Base-by-base conservation (phyloP, 805 yeast species). In the Candida pini region DNA sequence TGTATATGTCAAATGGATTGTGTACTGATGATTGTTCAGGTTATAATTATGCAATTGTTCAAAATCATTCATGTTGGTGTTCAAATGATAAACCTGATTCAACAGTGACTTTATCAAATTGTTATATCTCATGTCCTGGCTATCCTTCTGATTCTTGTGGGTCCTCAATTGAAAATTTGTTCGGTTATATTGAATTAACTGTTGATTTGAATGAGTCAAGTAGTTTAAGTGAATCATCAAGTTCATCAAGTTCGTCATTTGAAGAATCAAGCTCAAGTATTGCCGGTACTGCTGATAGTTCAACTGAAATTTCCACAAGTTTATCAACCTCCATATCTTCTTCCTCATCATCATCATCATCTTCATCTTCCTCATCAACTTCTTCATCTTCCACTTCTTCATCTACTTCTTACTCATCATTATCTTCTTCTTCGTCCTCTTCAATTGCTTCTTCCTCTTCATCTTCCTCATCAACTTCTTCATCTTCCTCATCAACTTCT, bases 31-130 rank as follows among this genome's bases (percentile, higher is more conserved):
- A 49, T 21, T 73, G 80, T 44, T 12, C 26, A 4, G 66, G 63
- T 4, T 59, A 53, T 39, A 51, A 62, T 5, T 69, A 64, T 32
- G 78, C 70, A 12, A 63, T 73, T 9, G 56, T 72, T n/a, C 73
- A 65, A 45, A 56, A 55, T 5, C 31, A 51, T 9, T 20, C 51
- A 28, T 73, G 80, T 43, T 72, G 73, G 71, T 73, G 79, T 45
- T 59, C 75, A 5, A 57, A 71, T 43, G 38, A 51, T 14, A 49
- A 65, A 10, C 77, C 78, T 5, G 27, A 33, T 7, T 44, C 51
- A 13, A 63, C 77, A 0, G 62, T 60, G 0, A 41, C 48, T 19
- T 26, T 61, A 9, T 35, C 50, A n/a, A 41, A 58, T 19, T 72
- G 78, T 51, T 41, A 46, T 18, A 28, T 17, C 17, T 42, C 49